phyloP scores from a whole-genome alignment of 805 yeast genomes.

The Kodamaea restingae region DNA sequence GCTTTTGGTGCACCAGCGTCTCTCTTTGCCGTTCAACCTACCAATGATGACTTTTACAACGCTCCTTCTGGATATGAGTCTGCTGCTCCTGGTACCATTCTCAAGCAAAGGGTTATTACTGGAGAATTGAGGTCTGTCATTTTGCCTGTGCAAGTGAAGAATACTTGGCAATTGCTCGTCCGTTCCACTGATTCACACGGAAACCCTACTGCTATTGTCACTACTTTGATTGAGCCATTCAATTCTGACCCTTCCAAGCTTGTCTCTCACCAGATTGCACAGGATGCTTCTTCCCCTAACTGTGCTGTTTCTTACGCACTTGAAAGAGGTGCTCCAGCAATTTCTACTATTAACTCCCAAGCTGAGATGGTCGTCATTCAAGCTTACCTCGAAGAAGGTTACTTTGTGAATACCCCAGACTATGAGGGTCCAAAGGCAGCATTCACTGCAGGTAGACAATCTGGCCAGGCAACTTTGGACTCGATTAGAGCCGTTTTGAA shows the following conservation, averaged over 20 bases:
- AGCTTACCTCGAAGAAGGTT: slow-evolving; percentile 23
- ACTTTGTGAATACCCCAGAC: slow-evolving; percentile 32
- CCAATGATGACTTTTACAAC: slow-evolving; percentile 24
- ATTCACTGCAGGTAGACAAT: slow-evolving; percentile 29
- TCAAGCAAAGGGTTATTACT: slow-evolving; percentile 20
- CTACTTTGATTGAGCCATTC: slow-evolving; percentile 22
- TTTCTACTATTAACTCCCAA: slow-evolving; percentile 15
- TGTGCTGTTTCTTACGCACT: slow-evolving; percentile 21
- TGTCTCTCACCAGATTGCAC: slow-evolving; percentile 18
- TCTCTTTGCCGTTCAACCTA: slow-evolving; percentile 4
- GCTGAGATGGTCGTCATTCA: slow-evolving; percentile 14
- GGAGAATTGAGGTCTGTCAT: slow-evolving; percentile 14
- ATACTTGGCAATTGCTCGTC: slow-evolving; percentile 19
- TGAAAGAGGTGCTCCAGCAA: slow-evolving; percentile 12
- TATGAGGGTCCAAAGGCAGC: slow-evolving; percentile 32
- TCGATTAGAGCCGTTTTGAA: slow-evolving; percentile 26
- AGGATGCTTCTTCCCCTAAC: slow-evolving; percentile 18
- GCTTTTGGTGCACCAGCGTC: slow-evolving; percentile 2
- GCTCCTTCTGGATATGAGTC: slow-evolving; percentile 22
- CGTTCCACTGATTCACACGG: slow-evolving; percentile 19
- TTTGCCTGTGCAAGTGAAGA: slow-evolving; percentile 18
- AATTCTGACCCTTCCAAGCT: slow-evolving; percentile 21
- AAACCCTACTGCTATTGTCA: slow-evolving; percentile 18
- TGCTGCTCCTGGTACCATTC: slow-evolving; percentile 20
- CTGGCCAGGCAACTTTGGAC: slow-evolving; percentile 30